Base-by-base conservation (phyloP, 73 alveolate genomes). In the Paramecium primaurelia region DNA sequence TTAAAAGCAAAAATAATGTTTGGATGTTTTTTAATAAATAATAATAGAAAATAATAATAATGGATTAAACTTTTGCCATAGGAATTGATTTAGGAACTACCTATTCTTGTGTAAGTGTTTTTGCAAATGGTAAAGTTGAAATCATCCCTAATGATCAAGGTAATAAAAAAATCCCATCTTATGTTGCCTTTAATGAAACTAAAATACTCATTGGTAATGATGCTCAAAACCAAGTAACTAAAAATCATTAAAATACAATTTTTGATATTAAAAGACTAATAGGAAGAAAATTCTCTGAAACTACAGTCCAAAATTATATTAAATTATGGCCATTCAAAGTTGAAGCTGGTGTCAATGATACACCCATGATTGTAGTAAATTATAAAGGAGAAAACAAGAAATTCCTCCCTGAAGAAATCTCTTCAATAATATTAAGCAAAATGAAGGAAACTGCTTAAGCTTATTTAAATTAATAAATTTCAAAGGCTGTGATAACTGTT, bases 381-480 rank as follows among this genome's bases (percentile, higher is more conserved):
- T 94, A 37, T 95, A 93, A 89, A 89, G 95, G 97, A 34, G 94
- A 92, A 80, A 86, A 77, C 85, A 93, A 95, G 96, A 95, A 88
- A 87, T 86, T 93, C 95, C 98, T 88, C 77, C 96, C 99, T 3
- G 99, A 97, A 88, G 98, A 97, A 85, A 93, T 97, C 80, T 96
- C 98, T 11, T 92, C 98, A 32, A 92, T 96, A 96, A 94, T 96
- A 75, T 93, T 98, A 60, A 88, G 90, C 42, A 95, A 97, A 95
- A 92, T 98, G 97, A 97, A 94, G 93, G 97, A 96, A 80, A 96
- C 97, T 1, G 98, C 98, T 7, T 97, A 96, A 95, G 95, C 97
- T 49, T 97, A 80, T 59, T 71, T 97, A 32, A 97, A 98, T 36
- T 93, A 91, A 91, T 59, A 83, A 22, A 97, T 97, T 86, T 92